Conservation (phyloP, 192 early-diverging fungal genomes). For the Geranomyces michiganensis region DNA sequence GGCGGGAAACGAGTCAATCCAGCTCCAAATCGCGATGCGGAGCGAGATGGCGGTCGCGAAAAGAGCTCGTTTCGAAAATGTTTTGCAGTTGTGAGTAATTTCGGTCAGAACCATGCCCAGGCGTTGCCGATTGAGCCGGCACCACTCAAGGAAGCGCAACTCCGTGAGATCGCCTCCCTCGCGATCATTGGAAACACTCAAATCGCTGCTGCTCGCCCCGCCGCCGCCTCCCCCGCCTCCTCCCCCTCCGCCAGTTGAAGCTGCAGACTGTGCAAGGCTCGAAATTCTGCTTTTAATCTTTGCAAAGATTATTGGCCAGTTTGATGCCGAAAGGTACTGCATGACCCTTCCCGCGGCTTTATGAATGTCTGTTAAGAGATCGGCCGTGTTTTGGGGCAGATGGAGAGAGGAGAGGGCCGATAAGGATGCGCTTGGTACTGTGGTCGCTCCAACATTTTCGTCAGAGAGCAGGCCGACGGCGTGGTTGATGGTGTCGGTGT, state of each 20-base stretch:
- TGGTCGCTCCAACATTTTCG: conserved; percentile 24
- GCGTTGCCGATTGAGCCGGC: conserved; percentile 74
- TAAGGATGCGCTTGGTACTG: conserved; percentile 19
- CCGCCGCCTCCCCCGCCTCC: conserved; percentile 9
- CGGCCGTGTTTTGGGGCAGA: conserved; percentile 12
- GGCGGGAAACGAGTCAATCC: conserved; percentile 82
- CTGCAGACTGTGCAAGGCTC: conserved; percentile 39
- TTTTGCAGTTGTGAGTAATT: conserved; percentile 33
- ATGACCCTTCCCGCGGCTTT: conserved; percentile 82
- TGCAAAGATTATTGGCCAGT: conserved; percentile 77
- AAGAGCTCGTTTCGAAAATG: conserved; percentile 60
- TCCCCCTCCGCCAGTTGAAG: conserved; percentile 48
- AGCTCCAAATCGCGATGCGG: conserved; percentile 87
- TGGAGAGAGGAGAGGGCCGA: conserved; percentile 20
- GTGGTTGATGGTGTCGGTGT: conserved; percentile 53
- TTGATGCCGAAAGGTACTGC: conserved; percentile 85
- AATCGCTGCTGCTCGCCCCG: neutral
- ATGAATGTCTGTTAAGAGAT: conserved; percentile 65
- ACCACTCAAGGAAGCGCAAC: conserved; percentile 84
- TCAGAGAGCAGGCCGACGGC: conserved; percentile 19
- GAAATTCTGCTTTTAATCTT: conserved; percentile 38
- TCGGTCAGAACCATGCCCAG: conserved; percentile 53
- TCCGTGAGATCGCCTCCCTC: conserved; percentile 63
- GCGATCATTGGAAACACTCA: conserved; percentile 4
- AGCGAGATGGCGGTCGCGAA: conserved; percentile 74